These are phyloP conservation scores for Fonsecaea multimorphosa DNA, from an alignment of 2,329 filamentous ascomycete genomes.

Conservation along the genomic window DNA sequence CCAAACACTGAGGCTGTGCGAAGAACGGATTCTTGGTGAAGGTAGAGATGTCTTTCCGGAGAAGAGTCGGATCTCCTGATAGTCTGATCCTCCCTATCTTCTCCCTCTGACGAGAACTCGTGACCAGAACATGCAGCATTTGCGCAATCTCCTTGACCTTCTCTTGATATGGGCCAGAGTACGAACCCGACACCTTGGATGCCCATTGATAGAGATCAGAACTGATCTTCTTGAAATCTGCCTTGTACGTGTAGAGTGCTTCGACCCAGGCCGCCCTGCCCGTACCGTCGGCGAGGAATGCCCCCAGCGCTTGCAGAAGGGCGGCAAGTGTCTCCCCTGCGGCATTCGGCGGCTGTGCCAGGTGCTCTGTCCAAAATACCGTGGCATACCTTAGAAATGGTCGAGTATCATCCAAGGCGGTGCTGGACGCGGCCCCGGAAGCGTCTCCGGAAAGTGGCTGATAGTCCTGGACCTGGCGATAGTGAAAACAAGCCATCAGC, in stretches of 20 bases:
- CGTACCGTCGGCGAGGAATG: background rate
- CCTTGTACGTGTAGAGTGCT: background rate
- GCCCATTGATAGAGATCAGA: background rate
- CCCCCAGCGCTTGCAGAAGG: background rate
- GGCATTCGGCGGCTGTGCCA: background rate
- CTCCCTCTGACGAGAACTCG: background rate
- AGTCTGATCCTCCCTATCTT: background rate
- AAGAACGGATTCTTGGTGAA: background rate
- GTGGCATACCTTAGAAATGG: background rate
- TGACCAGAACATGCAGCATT: background rate
- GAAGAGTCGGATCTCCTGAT: background rate
- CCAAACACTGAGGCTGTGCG: background rate
- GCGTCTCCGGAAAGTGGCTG: background rate
- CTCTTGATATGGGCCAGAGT: background rate
- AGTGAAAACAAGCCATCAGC: background rate
- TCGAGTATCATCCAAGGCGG: background rate
- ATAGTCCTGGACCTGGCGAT: background rate
- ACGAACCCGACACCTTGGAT: background rate
- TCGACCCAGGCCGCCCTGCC: background rate
- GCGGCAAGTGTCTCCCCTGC: background rate
- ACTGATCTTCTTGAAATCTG: background rate
- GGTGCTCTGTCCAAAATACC: background rate
- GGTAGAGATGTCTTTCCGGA: background rate
- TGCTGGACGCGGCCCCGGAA: background rate
- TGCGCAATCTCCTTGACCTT: background rate